Evolutionary conservation across 768 basidiomycete genomes (phyloP).

Genomic region (Chiua virens): DNA sequence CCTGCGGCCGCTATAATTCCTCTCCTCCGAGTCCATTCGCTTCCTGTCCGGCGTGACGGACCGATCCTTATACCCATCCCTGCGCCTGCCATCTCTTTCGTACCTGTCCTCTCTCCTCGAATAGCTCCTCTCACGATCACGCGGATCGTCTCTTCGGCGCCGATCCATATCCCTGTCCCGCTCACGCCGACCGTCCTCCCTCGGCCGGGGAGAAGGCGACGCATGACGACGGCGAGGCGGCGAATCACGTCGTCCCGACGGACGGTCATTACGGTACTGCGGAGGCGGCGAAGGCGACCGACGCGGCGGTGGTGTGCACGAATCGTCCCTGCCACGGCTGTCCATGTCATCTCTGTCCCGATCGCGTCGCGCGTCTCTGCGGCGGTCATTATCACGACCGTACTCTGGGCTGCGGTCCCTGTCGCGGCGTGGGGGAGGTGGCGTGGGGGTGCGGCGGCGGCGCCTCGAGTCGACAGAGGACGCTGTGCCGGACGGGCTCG

Average conservation of each 20-base stretch:
- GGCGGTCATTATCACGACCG: conserved; percentile 22
- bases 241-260: conserved; percentile 24
- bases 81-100: conserved; percentile 23
- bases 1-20: conserved; percentile 19
- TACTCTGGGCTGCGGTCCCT: conserved; percentile 25
- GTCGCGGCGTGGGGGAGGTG: conserved; percentile 29
- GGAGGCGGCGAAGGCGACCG: conserved; percentile 28
- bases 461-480: conserved; percentile 35
- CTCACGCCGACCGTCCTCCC: conserved; percentile 19
- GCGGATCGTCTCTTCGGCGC: conserved; percentile 27
- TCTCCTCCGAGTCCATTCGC: conserved; percentile 24
- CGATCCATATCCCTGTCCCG: conserved; percentile 25
- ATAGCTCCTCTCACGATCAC: conserved; percentile 19
- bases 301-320: conserved; percentile 35
- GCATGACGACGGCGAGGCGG: conserved; percentile 22
- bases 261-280: conserved; percentile 25
- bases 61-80: conserved; percentile 17
- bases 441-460: conserved; percentile 28
- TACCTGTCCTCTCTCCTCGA: conserved; percentile 21
- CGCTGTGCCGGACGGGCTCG: conserved; percentile 39
- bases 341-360: conserved; percentile 18
- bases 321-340: conserved; percentile 30
- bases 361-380: conserved; percentile 13
- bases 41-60: conserved; percentile 28
- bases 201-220: conserved; percentile 25